These are phyloP conservation scores for Coemansia sp. DNA, from an alignment of 192 early-diverging fungal species.

Conservation along the genomic window DNA sequence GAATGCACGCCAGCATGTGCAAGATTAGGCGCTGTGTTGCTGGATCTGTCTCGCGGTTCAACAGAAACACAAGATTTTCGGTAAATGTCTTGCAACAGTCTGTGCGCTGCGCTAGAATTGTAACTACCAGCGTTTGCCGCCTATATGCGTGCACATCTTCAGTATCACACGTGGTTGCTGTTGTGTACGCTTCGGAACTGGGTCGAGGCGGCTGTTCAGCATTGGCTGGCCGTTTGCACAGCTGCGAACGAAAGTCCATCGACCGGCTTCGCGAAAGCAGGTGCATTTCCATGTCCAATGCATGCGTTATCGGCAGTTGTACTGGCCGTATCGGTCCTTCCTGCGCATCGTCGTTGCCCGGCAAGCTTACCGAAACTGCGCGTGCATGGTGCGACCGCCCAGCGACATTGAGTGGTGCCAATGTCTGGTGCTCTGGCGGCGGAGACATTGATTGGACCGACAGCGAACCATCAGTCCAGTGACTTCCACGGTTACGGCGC, in stretches of 20 bases:
- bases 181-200: background rate
- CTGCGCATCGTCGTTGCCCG: background rate
- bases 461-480: background rate
- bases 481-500: background rate
- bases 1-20: slow-evolving; percentile 69
- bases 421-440: slow-evolving; percentile 1
- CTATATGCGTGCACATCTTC: background rate
- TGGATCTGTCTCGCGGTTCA: slow-evolving; percentile 80
- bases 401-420: background rate
- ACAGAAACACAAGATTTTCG: slow-evolving; percentile 87
- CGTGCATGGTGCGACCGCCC: slow-evolving; percentile 8
- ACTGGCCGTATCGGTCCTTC: background rate
- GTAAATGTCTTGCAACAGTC: slow-evolving; percentile 74
- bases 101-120: slow-evolving; percentile 34
- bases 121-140: slow-evolving; percentile 27
- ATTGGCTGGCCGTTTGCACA: background rate
- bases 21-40: slow-evolving; percentile 57
- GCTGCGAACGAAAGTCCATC: slow-evolving; percentile 34
- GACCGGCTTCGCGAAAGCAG: slow-evolving; percentile 39
- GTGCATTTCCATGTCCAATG: slow-evolving; percentile 18
- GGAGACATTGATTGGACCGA: slow-evolving; percentile 18
- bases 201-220: background rate
- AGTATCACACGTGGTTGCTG: background rate
- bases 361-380: slow-evolving; percentile 4
- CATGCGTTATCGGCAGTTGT: slow-evolving; percentile 4